A percentile compares a stretch with the other conserved stretches of the same genome.
Evolutionary conservation across 345 rosid species (phyloP).

Genomic region (Anacardium occidentale): DNA sequence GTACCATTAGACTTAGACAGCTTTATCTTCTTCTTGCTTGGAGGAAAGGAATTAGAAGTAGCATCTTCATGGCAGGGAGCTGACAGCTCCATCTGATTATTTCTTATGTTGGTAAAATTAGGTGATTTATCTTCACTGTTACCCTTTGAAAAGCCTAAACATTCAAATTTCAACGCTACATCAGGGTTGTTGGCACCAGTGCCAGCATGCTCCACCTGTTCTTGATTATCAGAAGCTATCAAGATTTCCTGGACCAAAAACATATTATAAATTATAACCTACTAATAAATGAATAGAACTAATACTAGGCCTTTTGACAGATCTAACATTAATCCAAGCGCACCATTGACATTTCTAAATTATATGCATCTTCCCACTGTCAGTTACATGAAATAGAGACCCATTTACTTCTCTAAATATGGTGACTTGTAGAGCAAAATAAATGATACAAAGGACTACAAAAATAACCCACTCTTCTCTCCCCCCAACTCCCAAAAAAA

Average conservation of each 20-base stretch:
- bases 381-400: background rate
- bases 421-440: background rate
- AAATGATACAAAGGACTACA: too few relatives aligned
- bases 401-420: background rate
- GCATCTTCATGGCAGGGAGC: slow-evolving; percentile 24
- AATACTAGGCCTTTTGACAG: background rate
- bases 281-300: slow-evolving; percentile 10
- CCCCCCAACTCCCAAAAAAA: too few relatives aligned
- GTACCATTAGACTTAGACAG: slow-evolving; percentile 20
- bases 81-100: slow-evolving; percentile 25
- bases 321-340: slow-evolving; percentile 10
- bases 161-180: slow-evolving; percentile 21
- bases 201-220: slow-evolving; percentile 19
- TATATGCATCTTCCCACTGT: background rate
- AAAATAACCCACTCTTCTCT: background rate
- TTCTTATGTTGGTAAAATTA: slow-evolving; percentile 17
- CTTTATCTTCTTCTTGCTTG: slow-evolving; percentile 39
- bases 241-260: slow-evolving; percentile 33
- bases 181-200: slow-evolving; percentile 14
- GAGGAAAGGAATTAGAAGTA: slow-evolving; percentile 11
- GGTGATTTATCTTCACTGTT: slow-evolving; percentile 24
- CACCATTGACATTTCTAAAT: slow-evolving; percentile 11
- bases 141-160: slow-evolving; percentile 24
- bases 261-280: background rate
- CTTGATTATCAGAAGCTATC: slow-evolving; percentile 26